Base-by-base conservation (phyloP, 495 filamentous ascomycete species). In the Penicillium macrosclerotiorum region DNA sequence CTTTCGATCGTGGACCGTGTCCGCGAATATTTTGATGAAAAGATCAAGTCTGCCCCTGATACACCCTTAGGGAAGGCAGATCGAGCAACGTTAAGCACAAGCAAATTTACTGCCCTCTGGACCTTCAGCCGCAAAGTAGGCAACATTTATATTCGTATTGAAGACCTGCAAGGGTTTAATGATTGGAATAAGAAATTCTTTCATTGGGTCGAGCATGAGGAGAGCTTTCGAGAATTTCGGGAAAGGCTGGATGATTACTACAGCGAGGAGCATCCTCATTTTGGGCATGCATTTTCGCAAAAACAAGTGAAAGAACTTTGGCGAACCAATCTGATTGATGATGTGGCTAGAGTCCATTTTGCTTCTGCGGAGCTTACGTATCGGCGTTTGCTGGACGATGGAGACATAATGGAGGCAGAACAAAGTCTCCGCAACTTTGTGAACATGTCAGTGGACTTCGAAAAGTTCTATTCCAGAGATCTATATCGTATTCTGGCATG, bases 401-500 rank as follows among this genome's bases (percentile, higher is more conserved):
- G 55, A 1, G 41, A 55, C 40, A 32, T 58, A 0, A 0, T 50
- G 11, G 37, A 41, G 5, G 58, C 55, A 3, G 58, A 62, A 32
- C 22, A 22, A 13, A 22, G 17, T 4, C 17, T 62, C 25, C 38
- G 44, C 25, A 30, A 35, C 5, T 62, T 51, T 33, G 32, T 59
- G 4, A 17, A 32, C 12, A 42, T 45, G 13, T 17, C 38, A n/a
- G 13, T 34, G 18, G 12, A 34, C 7, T 24, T 38, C 1, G 50
- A 50, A 19, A 41, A 26, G 23, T 13, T 33, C 16, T 59, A 51
- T 29, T 35, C 30, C 8, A 45, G 42, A 45, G 45, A 55, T n/a
- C 19, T 62, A 9, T 59, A 49, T 24, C 52, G 48, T 2, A 48
- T 59, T 12, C 31, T 62, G 16, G 59, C 55, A 8, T 59, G 46